Base-by-base conservation (phyloP, 2,329 filamentous ascomycete species). In the Colletotrichum gigasporum region DNA sequence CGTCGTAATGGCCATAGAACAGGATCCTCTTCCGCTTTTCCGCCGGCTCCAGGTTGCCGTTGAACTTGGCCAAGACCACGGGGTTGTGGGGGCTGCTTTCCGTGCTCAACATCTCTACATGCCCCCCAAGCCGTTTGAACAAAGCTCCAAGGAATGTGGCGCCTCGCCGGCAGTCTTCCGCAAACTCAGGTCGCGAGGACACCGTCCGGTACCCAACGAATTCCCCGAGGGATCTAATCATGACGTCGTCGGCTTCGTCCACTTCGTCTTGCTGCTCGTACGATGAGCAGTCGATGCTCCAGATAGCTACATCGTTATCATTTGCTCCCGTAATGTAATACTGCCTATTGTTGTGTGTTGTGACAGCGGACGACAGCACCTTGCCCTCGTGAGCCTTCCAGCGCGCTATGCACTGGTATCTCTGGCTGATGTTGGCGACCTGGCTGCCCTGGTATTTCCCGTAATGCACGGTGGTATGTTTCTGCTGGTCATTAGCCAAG, bases 1-100 rank as follows among this genome's bases (percentile, higher is more conserved):
- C 94, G 73, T 99, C 96, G 80, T 99, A 99, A 75, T 99, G 96
- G 0, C 96, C 96, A 73, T 99, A 99, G 75, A 99, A 99, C 0
- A 99, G 81, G 8, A 98, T 92, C 28, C 93, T 94, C 79, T 96
- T 97, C 16, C 92, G 87, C 24, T 87, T 82, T 24, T 86, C 84
- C 0, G 87, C 80, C 1, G 88, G 86, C 10, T 88, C 84, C 65
- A 85, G 88, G 76, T 90, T 96, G 4, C 91, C 94, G 44, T 87
- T 87, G 75, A 99, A 99, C 64, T 90, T 91, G 39, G 96, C 96
- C 69, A 92, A 91, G 0, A 99, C 94, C n/a, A 99, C 90, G 0
- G 96, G 96, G 73, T 98, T 98, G 70, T 92, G 90, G 11, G 75
- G 71, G 28, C 85, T 83, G 69, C 91, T 88, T 32, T 90, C 87